Base-by-base conservation (phyloP, 345 rosid species). In the Chamaenerion angustifolium region DNA sequence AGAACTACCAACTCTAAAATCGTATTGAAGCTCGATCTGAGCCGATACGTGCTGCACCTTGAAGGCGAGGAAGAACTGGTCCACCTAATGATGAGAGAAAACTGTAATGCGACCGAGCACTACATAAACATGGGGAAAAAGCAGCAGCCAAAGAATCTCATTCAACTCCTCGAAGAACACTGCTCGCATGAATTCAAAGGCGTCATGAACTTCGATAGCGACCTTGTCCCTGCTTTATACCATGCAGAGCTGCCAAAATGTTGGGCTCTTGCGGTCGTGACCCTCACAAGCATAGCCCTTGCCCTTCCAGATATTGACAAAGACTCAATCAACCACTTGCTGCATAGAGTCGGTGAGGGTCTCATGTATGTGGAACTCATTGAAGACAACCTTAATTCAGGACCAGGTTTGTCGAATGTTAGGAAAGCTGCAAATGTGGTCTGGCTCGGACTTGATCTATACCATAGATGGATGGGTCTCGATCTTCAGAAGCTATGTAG, bases 261-360 rank as follows among this genome's bases (percentile, higher is more conserved):
- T 52, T 90, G 94, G 98, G 68, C 86, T n/a, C 95, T 90, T 50
- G 78, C 94, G 3, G 41, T 90, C 8, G 92, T 68, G 43, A 85
- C 94, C 50, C 64, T 90, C n/a, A 64, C 86, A 48, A 74, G 79
- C 67, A 73, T 90, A 40, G 95, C 79, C 14, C 56, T 76, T 12
- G 68, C 94, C 45, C 76, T 81, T 57, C 86, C 94, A 11, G 40
- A 71, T 40, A 63, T 79, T 17, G 57, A 74, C 27, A 45, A 64
- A 2, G 2, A 11, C 40, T 12, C 12, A 16, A 43, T 45, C 9
- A 66, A 78, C 48, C 66, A 64, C 70, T 17, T 92, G 57, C 53
- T 76, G 4, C 40, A 25, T 11, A 64, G 76, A 6, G 85, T 86
- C 37, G 66, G 64, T 6, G 89, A 92, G 73, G 85, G 92, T 4